Conservation (phyloP, 495 filamentous ascomycete genomes). For the Ascodesmis nigricans region DNA sequence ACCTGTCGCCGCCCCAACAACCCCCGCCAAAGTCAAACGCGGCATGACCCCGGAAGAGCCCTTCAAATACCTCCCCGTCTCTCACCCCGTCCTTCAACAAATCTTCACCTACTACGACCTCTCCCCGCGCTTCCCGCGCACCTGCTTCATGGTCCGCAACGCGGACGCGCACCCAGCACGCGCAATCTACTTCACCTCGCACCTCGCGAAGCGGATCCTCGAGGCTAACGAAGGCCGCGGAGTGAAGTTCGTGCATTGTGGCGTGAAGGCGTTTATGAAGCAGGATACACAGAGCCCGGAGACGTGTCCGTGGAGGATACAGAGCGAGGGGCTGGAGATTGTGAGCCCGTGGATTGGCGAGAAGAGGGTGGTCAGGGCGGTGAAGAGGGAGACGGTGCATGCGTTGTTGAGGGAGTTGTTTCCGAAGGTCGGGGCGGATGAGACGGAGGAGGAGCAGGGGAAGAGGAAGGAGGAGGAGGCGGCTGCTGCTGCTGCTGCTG, state of each 20-base stretch:
- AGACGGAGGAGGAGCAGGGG: conserved; percentile 57
- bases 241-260: conserved; percentile 87
- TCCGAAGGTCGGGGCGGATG: conserved; percentile 72
- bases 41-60: conserved; percentile 53
- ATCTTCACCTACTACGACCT: conserved; percentile 69
- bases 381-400: conserved; percentile 50
- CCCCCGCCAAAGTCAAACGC: conserved; percentile 25
- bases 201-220: conserved; percentile 65
- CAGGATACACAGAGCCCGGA: conserved; percentile 71
- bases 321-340: conserved; percentile 76
- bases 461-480: conserved; percentile 58
- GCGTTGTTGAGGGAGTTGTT: conserved; percentile 85
- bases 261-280: conserved; percentile 96
- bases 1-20: conserved; percentile 3
- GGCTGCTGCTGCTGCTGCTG: conserved; percentile 72
- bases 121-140: conserved; percentile 57
- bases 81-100: conserved; percentile 48
- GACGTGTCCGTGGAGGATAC: conserved; percentile 82
- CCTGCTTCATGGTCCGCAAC: conserved; percentile 92
- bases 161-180: conserved; percentile 57
- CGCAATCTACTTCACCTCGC: conserved; percentile 84
- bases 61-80: conserved; percentile 61
- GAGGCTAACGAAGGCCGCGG: conserved; percentile 62
- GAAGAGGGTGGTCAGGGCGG: conserved; percentile 48
- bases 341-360: conserved; percentile 72